Evolutionary conservation across 2,329 filamentous ascomycete genomes (phyloP).

Genomic region (Westerdykella aurantiaca): DNA sequence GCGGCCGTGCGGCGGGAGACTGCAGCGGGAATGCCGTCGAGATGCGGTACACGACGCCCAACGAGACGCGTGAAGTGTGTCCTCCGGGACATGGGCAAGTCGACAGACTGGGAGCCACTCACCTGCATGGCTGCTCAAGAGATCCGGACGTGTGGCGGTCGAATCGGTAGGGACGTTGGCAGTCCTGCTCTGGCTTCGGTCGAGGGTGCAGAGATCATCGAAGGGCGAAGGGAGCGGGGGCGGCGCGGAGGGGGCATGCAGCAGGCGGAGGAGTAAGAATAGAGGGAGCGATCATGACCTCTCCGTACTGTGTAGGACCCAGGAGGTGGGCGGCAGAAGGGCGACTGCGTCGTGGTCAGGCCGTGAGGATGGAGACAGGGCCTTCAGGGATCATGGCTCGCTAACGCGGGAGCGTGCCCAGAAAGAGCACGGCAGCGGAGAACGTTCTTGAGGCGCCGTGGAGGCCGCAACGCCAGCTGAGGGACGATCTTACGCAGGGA

Average conservation of each 20-base stretch:
- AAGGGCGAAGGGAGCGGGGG: slow-evolving; percentile 4
- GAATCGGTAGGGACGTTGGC: slow-evolving; percentile 3
- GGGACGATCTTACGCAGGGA: too few species aligned
- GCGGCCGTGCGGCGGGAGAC: slow-evolving; percentile 2
- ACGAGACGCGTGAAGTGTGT: not conserved
- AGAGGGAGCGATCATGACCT: slow-evolving; percentile 3
- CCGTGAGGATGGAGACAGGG: not conserved
- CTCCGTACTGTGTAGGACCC: not conserved
- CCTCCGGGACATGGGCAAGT: not conserved
- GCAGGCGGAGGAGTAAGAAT: slow-evolving; percentile 8
- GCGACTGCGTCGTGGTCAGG: not conserved
- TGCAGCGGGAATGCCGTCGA: slow-evolving; percentile 1
- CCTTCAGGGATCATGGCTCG: not conserved
- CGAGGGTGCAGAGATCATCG: slow-evolving; percentile 9
- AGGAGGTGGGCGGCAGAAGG: slow-evolving; percentile 1
- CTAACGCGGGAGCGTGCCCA: not conserved
- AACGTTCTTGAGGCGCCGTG: not conserved
- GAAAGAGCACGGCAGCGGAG: not conserved
- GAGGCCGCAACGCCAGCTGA: too few species aligned
- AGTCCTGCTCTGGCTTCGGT: slow-evolving; percentile 3
- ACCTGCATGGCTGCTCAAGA: slow-evolving; percentile 23
- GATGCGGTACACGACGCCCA: not conserved
- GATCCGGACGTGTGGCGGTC: slow-evolving; percentile 14
- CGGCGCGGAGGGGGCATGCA: not conserved
- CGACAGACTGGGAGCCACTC: slow-evolving; percentile 1